Evolutionary conservation across 345 rosid species (phyloP).

Genomic region (Hibiscus syriacus): DNA sequence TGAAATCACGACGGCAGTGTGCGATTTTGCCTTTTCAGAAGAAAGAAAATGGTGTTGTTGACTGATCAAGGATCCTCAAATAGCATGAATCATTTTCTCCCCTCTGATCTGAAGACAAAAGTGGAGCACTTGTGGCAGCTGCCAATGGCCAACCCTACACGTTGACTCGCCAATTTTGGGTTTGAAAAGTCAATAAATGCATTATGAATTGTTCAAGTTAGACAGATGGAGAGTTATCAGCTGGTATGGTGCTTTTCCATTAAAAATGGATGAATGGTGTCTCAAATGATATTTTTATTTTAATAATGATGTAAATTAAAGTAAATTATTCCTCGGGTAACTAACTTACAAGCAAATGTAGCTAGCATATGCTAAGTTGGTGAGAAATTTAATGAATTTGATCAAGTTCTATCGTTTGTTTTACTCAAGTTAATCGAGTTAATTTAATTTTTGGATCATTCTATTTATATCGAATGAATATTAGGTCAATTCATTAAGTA

Average conservation of each 20-base stretch:
- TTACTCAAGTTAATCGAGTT: too few relatives aligned
- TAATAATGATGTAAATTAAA: background rate
- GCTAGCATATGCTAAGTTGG: too few relatives aligned
- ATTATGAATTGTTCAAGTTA: background rate
- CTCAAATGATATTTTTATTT: background rate
- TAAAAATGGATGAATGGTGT: background rate
- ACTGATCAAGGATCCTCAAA: background rate
- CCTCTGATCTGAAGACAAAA: background rate
- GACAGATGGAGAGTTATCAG: background rate
- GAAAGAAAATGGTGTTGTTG: background rate
- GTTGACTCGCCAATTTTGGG: background rate
- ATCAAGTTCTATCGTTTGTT: too few relatives aligned
- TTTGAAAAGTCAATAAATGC: background rate
- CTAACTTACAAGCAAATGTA: too few relatives aligned
- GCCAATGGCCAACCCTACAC: background rate
- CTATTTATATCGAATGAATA: too few relatives aligned
- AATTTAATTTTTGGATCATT: too few relatives aligned
- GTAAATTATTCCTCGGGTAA: background rate
- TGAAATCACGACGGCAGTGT: too few relatives aligned
- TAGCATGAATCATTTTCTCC: background rate
- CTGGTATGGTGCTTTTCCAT: background rate
- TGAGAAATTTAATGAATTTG: too few relatives aligned
- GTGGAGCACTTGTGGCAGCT: constrained; percentile 1
- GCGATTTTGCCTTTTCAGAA: background rate
- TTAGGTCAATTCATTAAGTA: too few relatives aligned